Evolutionary conservation across 2,329 filamentous ascomycete genomes (phyloP).

Genomic region (Teratosphaeria nubilosa): DNA sequence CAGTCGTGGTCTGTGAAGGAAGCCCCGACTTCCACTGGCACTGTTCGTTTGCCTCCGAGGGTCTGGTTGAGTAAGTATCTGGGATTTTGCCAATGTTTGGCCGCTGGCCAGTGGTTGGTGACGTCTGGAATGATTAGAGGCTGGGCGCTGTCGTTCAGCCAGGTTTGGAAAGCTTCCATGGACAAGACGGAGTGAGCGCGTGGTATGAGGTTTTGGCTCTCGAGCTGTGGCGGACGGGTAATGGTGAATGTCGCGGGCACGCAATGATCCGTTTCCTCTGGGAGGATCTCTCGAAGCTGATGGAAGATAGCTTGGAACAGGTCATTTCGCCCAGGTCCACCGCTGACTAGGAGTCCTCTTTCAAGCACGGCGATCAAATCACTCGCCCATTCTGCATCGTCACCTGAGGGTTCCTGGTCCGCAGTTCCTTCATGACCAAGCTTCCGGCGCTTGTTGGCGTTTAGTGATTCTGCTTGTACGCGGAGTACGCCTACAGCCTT

Average conservation of each 20-base stretch:
- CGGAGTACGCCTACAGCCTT: neutral
- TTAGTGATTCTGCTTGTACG: neutral
- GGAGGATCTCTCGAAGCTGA: constrained; percentile 32
- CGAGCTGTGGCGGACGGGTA: constrained; percentile 4
- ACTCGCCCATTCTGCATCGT: constrained; percentile 38
- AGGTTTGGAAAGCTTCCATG: constrained; percentile 20
- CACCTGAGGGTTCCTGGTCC: neutral
- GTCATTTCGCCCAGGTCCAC: constrained; percentile 48
- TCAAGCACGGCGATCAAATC: constrained; percentile 59
- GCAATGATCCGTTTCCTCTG: neutral
- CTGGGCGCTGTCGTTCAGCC: constrained; percentile 13
- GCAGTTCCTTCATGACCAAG: neutral
- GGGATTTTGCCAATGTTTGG: constrained; percentile 63
- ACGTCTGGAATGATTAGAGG: constrained; percentile 63
- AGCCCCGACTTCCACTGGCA: constrained; percentile 71
- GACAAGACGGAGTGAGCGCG: constrained; percentile 5
- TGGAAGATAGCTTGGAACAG: constrained; percentile 40
- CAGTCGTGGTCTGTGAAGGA: constrained; percentile 81
- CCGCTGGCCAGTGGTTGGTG: constrained; percentile 66
- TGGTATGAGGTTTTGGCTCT: constrained; percentile 4
- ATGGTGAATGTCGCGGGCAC: constrained; percentile 7
- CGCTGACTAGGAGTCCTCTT: constrained; percentile 64
- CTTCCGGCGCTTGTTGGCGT: neutral
- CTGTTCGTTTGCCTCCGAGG: constrained; percentile 64
- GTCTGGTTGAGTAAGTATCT: constrained; percentile 66